Evolutionary conservation across 2,329 filamentous ascomycete species (phyloP).

Genomic region (Incumbomyces lentus): DNA sequence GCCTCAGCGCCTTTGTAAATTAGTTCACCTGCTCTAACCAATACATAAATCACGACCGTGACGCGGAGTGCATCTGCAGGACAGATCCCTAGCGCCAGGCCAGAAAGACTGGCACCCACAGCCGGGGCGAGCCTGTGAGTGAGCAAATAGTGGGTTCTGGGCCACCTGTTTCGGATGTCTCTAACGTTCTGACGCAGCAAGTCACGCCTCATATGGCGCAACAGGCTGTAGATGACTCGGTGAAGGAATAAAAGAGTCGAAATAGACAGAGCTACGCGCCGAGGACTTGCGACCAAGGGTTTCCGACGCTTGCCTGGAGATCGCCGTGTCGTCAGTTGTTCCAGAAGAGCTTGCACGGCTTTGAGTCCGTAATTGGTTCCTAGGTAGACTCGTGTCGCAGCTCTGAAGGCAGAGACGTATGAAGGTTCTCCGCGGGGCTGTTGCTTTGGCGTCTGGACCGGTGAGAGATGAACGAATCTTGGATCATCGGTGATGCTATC

Average conservation of each 20-base stretch:
- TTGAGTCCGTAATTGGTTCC: conserved; percentile 55
- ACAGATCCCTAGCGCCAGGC: conserved; percentile 69
- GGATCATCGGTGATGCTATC: conserved; percentile 7
- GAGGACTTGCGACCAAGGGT: conserved; percentile 47
- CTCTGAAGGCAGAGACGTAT: conserved; percentile 59
- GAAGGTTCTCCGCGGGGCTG: conserved; percentile 44
- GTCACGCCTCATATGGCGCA: conserved; percentile 65
- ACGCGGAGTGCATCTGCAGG: conserved; percentile 61
- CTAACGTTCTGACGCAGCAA: conserved; percentile 69
- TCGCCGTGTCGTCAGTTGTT: conserved; percentile 8
- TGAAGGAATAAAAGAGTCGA: conserved; percentile 82
- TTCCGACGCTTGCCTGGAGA: conserved; percentile 25
- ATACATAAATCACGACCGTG: conserved; percentile 69
- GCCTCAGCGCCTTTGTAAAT: conserved; percentile 74
- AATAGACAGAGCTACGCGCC: conserved; percentile 69
- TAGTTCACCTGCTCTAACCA: conserved; percentile 76
- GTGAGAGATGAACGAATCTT: conserved; percentile 3
- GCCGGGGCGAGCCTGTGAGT: conserved; percentile 79
- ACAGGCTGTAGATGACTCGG: conserved; percentile 80
- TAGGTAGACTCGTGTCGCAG: conserved; percentile 61
- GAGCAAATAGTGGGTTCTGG: conserved; percentile 59
- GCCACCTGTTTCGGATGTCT: conserved; percentile 75
- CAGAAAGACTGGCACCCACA: conserved; percentile 79
- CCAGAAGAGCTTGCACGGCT: conserved; percentile 25
- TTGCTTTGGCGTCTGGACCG: background rate